Percentiles rank a stretch among this genome's conserved stretches.
Evolutionary conservation across 2,329 filamentous ascomycete genomes (phyloP).

Genomic region (Tolypocladium tundrense): DNA sequence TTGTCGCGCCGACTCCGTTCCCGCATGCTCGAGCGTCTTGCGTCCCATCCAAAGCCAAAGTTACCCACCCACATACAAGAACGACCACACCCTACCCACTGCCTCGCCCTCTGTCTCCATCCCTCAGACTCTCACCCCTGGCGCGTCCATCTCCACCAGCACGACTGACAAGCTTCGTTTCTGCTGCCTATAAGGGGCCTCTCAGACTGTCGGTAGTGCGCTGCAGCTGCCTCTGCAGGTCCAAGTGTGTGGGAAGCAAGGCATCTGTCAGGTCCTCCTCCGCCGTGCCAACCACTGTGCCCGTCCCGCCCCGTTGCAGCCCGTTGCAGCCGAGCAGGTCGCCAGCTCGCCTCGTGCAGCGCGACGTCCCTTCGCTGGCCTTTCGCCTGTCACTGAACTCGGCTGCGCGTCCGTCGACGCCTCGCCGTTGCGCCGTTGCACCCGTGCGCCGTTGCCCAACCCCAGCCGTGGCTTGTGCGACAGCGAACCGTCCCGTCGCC

Average conservation of each 20-base stretch:
- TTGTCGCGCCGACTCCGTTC: background rate
- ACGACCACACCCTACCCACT: background rate
- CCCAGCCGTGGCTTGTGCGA: background rate
- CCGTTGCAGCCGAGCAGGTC: background rate
- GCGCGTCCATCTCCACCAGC: background rate
- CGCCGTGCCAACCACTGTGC: background rate
- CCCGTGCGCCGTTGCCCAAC: background rate
- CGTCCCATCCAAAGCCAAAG: background rate
- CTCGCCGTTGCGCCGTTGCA: background rate
- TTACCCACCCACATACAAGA: background rate
- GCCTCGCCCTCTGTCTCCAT: background rate
- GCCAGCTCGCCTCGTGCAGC: background rate
- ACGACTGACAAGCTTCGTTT: background rate
- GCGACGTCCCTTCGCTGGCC: background rate
- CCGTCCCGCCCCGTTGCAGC: background rate
- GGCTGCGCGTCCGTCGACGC: background rate
- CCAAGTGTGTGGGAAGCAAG: background rate
- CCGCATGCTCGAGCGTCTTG: background rate
- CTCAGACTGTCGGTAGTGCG: background rate
- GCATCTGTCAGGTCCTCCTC: background rate
- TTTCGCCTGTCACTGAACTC: conserved; percentile 1
- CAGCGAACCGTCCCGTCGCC: background rate
- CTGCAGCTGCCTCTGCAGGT: background rate
- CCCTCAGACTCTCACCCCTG: background rate
- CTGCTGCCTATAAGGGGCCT: background rate